Conservation (phyloP, 345 rosid species). For the Fremontodendron californicum region DNA sequence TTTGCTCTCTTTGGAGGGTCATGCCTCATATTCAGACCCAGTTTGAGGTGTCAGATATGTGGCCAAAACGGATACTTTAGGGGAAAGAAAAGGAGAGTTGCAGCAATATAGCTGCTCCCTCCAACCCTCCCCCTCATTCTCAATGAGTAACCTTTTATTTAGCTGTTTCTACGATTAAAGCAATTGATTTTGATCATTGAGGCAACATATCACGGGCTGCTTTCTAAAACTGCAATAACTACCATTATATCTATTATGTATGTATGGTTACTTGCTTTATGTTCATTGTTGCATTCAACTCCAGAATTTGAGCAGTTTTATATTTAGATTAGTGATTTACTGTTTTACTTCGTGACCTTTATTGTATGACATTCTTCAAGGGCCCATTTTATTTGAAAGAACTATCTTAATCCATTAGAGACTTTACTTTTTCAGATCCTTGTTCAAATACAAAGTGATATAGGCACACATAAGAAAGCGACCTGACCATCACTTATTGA, state of each 20-base stretch:
- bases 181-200: not conserved
- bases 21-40: not conserved
- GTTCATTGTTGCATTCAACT: not conserved
- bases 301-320: not conserved
- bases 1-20: not conserved
- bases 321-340: not conserved
- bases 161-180: not conserved
- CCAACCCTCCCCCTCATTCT: not conserved
- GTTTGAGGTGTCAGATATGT: not conserved
- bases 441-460: not conserved
- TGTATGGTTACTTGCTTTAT: not conserved
- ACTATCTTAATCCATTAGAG: not conserved
- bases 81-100: not conserved
- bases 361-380: not conserved
- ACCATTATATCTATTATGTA: not conserved
- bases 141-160: not conserved
- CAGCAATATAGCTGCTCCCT: not conserved
- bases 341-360: not conserved
- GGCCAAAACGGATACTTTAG: not conserved
- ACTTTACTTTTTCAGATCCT: not conserved
- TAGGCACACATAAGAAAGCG: not conserved
- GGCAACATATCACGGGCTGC: not conserved
- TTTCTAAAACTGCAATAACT: not conserved
- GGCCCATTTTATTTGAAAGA: not conserved
- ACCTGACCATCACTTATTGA: not conserved